These are phyloP conservation scores for Fulvia fulva DNA, from an alignment of 2,329 filamentous ascomycete genomes.

Conservation along the genomic window DNA sequence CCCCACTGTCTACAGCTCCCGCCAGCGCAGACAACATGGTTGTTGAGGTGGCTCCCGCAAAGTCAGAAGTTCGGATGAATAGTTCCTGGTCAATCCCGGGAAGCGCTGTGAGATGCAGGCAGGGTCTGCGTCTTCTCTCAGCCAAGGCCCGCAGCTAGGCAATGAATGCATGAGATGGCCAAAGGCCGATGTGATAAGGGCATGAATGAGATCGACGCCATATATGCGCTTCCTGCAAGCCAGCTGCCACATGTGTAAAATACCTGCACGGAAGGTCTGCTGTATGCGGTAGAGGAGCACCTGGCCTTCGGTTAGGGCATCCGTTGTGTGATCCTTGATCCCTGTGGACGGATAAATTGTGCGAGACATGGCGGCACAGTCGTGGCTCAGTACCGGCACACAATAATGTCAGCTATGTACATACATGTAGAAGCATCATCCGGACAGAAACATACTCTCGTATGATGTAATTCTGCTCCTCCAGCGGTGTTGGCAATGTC, in stretches of 20 bases:
- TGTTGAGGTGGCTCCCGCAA: not conserved
- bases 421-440: no score
- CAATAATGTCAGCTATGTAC: not conserved
- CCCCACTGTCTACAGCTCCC: not conserved
- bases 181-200: not conserved
- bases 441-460: no score
- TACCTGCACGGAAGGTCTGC: not conserved
- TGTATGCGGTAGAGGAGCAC: not conserved
- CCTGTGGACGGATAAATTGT: not conserved
- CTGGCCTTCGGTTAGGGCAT: not conserved
- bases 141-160: not conserved
- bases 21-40: not conserved
- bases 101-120: not conserved
- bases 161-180: not conserved
- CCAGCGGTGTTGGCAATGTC: no score
- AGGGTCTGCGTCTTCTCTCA: not conserved
- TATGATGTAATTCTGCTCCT: no score
- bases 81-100: slow-evolving; percentile 1
- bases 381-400: not conserved
- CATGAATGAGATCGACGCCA: not conserved
- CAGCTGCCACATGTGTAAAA: not conserved
- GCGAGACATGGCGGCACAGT: not conserved
- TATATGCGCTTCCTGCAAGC: not conserved
- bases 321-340: not conserved
- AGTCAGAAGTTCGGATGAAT: not conserved